Evolutionary conservation across 2,329 filamentous ascomycete species (phyloP).

Genomic region (Madurella mycetomatis): DNA sequence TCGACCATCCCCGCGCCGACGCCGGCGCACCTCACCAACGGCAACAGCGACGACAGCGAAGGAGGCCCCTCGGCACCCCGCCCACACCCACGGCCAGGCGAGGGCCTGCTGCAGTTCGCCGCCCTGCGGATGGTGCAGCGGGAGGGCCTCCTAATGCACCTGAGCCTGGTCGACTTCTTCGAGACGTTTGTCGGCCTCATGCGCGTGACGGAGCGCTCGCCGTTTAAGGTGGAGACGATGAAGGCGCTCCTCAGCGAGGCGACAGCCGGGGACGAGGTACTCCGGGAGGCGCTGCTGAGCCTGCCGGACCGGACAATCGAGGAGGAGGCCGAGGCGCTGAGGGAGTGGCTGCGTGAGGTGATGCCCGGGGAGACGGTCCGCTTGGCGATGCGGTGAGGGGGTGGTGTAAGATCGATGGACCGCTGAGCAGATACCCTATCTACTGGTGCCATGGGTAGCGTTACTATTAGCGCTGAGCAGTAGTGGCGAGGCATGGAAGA

Average conservation of each 20-base stretch:
- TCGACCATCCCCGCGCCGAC: constrained; percentile 31
- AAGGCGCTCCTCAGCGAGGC: constrained; percentile 39
- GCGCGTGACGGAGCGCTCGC: constrained; percentile 33
- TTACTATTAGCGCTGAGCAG: too few relatives aligned
- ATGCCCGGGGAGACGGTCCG: constrained; percentile 29
- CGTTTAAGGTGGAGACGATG: constrained; percentile 36
- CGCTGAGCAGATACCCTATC: background rate
- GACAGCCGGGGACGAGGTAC: constrained; percentile 33
- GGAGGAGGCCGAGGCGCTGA: constrained; percentile 47
- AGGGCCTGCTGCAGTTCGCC: constrained; percentile 48
- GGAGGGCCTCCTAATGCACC: constrained; percentile 46
- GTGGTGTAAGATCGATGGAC: background rate
- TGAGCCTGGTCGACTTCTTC: constrained; percentile 51
- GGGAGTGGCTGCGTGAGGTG: constrained; percentile 41
- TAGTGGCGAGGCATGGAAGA: too few relatives aligned
- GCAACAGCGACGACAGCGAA: constrained; percentile 1
- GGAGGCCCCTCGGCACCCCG: background rate
- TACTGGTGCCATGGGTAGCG: too few relatives aligned
- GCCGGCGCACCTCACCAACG: constrained; percentile 18
- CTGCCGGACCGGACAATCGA: constrained; percentile 48
- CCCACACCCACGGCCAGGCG: constrained; percentile 31
- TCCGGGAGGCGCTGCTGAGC: constrained; percentile 37
- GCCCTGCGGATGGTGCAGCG: constrained; percentile 49
- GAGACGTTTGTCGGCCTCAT: constrained; percentile 47
- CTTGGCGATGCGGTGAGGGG: constrained; percentile 22